A percentile compares a stretch with the other conserved stretches of the same genome.
Conservation (phyloP, 1,284 basidiomycete species). For the Boletus mariae region DNA sequence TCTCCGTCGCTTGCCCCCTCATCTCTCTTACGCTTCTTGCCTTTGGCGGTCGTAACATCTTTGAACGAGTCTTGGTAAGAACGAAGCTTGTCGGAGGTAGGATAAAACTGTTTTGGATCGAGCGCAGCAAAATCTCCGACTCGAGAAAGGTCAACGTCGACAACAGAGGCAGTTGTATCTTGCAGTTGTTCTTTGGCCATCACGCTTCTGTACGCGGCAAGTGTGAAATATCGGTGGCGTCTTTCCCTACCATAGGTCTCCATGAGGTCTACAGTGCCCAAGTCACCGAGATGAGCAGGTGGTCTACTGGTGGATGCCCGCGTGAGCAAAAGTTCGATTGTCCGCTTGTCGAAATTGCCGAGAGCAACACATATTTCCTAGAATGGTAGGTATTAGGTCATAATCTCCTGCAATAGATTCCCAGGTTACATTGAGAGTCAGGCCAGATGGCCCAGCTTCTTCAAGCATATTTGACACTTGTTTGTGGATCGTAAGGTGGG, state of each 20-base stretch:
- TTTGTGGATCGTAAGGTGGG: conserved; percentile 65
- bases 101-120: conserved; percentile 50
- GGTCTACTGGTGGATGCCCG: conserved; percentile 61
- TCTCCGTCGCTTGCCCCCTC: conserved; percentile 20
- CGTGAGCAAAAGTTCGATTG: conserved; percentile 70
- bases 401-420: conserved; percentile 4
- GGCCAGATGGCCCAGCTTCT: conserved; percentile 58
- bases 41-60: conserved; percentile 19
- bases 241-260: conserved; percentile 79
- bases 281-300: conserved; percentile 66
- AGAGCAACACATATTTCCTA: conserved; percentile 68
- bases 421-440: conserved; percentile 62
- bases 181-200: conserved; percentile 58
- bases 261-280: conserved; percentile 62
- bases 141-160: conserved; percentile 44
- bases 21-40: conserved; percentile 31
- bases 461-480: conserved; percentile 72
- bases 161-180: conserved; percentile 40
- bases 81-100: conserved; percentile 38
- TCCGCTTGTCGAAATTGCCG: conserved; percentile 71
- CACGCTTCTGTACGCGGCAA: conserved; percentile 54
- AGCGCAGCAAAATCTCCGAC: conserved; percentile 53
- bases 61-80: conserved; percentile 50
- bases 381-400: conserved; percentile 12
- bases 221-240: conserved; percentile 73